phyloP scores from a whole-genome alignment of 345 rosid species.

The Rhizophora mangle region DNA sequence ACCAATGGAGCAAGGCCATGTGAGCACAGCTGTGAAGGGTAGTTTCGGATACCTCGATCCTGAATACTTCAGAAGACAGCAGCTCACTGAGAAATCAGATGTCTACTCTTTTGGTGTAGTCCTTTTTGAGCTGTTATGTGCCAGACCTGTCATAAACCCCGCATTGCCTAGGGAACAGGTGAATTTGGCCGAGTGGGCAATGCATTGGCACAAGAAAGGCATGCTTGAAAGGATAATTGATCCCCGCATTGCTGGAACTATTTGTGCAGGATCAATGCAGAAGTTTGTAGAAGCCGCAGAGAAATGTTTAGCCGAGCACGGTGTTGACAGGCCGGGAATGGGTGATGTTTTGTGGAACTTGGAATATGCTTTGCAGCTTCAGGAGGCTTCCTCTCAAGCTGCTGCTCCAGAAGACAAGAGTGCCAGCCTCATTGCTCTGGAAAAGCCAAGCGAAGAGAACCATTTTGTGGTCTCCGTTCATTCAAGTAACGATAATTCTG shows the following conservation, averaged over 20 bases:
- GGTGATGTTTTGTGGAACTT: conserved; percentile 85
- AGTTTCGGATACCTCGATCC: conserved; percentile 90
- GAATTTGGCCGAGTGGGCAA: conserved; percentile 76
- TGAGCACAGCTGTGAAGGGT: conserved; percentile 86
- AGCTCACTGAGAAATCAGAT: conserved; percentile 79
- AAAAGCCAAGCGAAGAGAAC: conserved; percentile 1
- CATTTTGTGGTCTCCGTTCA: not conserved
- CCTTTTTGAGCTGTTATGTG: conserved; percentile 71
- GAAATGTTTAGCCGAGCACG: conserved; percentile 79
- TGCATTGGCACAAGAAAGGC: conserved; percentile 63
- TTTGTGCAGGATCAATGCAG: conserved; percentile 48
- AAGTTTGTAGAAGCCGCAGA: conserved; percentile 74
- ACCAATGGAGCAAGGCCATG: conserved; percentile 61
- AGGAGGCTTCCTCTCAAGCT: conserved; percentile 49
- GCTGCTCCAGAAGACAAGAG: conserved; percentile 40
- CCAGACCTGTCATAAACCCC: conserved; percentile 68
- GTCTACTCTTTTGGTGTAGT: conserved; percentile 90
- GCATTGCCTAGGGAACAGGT: conserved; percentile 65
- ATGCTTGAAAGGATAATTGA: conserved; percentile 61
- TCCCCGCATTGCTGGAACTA: conserved; percentile 45
- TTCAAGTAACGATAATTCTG: conserved; percentile 21
- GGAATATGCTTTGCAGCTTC: conserved; percentile 79
- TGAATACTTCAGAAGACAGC: conserved; percentile 78
- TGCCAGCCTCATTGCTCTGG: conserved; percentile 20
- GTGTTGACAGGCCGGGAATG: conserved; percentile 81